These are phyloP conservation scores for Ganoderma sinense DNA, from an alignment of 1,284 basidiomycete species.

Conservation along the genomic window DNA sequence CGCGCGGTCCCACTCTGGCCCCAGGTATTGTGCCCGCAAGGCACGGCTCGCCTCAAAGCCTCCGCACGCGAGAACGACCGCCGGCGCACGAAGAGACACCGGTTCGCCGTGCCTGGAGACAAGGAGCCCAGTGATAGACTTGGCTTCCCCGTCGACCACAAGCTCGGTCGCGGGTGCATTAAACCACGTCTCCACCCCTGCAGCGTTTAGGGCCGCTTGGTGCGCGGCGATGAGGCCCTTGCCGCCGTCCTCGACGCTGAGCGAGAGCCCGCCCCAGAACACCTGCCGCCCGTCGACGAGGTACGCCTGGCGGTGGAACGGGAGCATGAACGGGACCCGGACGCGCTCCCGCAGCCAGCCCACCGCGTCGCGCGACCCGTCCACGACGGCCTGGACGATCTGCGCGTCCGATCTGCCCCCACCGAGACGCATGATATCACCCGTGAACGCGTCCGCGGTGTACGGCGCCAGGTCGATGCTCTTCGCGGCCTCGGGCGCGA, in stretches of 20 bases:
- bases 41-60: constrained; percentile 67
- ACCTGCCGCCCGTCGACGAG: constrained; percentile 64
- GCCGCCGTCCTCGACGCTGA: constrained; percentile 62
- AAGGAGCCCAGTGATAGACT: constrained; percentile 52
- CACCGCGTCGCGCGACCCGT: constrained; percentile 59
- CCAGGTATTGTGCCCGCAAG: constrained; percentile 60
- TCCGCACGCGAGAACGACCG: constrained; percentile 68
- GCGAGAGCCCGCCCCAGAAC: constrained; percentile 74
- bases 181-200: constrained; percentile 64
- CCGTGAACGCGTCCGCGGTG: constrained; percentile 57
- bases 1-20: constrained; percentile 61
- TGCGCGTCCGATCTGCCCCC: constrained; percentile 53
- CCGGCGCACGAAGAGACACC: constrained; percentile 45
- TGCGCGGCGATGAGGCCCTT: constrained; percentile 72
- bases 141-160: constrained; percentile 42
- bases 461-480: constrained; percentile 68
- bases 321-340: constrained; percentile 61
- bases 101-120: constrained; percentile 48
- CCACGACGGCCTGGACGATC: constrained; percentile 62
- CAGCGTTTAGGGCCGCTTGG: constrained; percentile 53
- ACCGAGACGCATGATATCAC: constrained; percentile 67
- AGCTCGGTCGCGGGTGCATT: constrained; percentile 56
- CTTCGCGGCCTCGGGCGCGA: constrained; percentile 48
- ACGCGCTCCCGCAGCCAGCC: constrained; percentile 61
- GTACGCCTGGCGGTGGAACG: constrained; percentile 74